Conservation (phyloP, 768 basidiomycete species). For the Cystoderma amianthinum region DNA sequence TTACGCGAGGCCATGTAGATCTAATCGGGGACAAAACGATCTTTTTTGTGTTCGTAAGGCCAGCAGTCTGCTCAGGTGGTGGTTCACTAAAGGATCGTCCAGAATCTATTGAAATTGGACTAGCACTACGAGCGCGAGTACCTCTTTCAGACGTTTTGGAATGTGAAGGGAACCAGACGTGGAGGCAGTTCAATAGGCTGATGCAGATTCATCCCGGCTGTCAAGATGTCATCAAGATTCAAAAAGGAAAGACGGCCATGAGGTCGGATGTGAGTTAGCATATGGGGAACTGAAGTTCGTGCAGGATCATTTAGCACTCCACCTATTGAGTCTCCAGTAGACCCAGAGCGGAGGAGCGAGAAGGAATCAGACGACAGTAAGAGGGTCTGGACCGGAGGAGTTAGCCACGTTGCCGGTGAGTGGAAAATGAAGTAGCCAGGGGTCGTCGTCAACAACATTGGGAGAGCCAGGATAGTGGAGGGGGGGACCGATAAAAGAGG, state of each 20-base stretch:
- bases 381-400: too few relatives aligned
- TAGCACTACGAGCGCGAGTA: slow-evolving; percentile 24
- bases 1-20: too few relatives aligned
- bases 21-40: too few relatives aligned
- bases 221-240: slow-evolving; percentile 53
- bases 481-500: too few relatives aligned
- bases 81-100: slow-evolving; percentile 23
- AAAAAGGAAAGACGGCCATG: not conserved
- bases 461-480: too few relatives aligned
- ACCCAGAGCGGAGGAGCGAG: too few relatives aligned
- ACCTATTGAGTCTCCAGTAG: slow-evolving; percentile 20
- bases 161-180: slow-evolving; percentile 43
- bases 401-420: too few relatives aligned
- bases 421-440: too few relatives aligned
- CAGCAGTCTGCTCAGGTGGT: slow-evolving; percentile 7
- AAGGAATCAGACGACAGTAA: too few relatives aligned
- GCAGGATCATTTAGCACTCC: not conserved
- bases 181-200: slow-evolving; percentile 42
- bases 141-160: slow-evolving; percentile 38
- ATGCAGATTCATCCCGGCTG: slow-evolving; percentile 32
- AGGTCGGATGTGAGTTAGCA: slow-evolving; percentile 30
- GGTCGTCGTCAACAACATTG: too few relatives aligned
- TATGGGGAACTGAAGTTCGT: slow-evolving; percentile 12
- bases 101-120: slow-evolving; percentile 23
- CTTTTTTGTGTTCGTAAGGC: too few relatives aligned